phyloP scores from a whole-genome alignment of 768 basidiomycete genomes.

The Kwoniella mangroviensis region DNA sequence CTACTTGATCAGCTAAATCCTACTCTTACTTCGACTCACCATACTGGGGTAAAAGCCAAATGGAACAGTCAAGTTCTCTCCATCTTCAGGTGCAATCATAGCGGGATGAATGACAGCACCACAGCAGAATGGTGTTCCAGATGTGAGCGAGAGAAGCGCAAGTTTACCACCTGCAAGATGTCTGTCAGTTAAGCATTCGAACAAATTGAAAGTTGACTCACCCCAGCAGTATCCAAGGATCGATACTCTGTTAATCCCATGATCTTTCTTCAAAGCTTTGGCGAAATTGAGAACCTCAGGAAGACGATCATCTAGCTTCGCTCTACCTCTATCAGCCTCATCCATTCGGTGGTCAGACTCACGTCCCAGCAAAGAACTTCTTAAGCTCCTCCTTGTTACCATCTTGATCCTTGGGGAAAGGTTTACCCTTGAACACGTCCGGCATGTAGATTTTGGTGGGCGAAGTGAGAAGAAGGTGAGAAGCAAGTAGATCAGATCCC shows the following conservation, averaged over 20 bases:
- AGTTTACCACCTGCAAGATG: conserved; percentile 58
- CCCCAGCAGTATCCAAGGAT: conserved; percentile 61
- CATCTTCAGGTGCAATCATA: conserved; percentile 45
- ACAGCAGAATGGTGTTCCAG: conserved; percentile 57
- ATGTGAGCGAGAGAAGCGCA: conserved; percentile 42
- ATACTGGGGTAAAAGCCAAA: conserved; percentile 59
- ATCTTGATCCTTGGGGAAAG: conserved; percentile 66
- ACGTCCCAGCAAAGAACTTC: conserved; percentile 66
- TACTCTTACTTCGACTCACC: conserved; percentile 38
- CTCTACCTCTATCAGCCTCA: conserved; percentile 24
- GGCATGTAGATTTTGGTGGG: conserved; percentile 68
- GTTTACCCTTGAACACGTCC: conserved; percentile 66
- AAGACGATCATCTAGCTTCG: conserved; percentile 59
- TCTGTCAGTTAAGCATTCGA: conserved; percentile 15
- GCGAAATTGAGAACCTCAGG: conserved; percentile 66
- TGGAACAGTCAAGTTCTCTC: conserved; percentile 41
- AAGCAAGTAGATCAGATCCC: conserved; percentile 69
- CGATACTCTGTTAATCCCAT: conserved; percentile 60
- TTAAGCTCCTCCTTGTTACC: conserved; percentile 64
- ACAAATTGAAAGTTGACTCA: conserved; percentile 12
- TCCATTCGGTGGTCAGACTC: conserved; percentile 18
- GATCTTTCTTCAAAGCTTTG: conserved; percentile 58
- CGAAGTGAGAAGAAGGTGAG: conserved; percentile 57
- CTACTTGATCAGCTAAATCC: conserved; percentile 10
- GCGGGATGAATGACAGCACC: conserved; percentile 62